Base-by-base conservation (phyloP, 768 basidiomycete species). In the Lactarius pseudohatsudake region DNA sequence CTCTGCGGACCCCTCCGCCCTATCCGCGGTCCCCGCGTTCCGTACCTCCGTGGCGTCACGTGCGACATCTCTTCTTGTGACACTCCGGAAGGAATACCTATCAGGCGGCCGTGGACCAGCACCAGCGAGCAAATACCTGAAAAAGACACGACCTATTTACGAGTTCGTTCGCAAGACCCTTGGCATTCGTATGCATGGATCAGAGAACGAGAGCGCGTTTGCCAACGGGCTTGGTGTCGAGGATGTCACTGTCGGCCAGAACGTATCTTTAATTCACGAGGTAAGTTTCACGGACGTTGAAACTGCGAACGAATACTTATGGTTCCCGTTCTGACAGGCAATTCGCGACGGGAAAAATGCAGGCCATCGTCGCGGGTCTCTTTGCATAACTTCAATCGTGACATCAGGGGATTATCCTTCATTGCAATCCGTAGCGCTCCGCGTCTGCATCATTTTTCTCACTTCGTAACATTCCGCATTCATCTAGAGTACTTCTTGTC, bases 111-210 rank as follows among this genome's bases (percentile, higher is more conserved):
- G 82, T 15, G 90, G 89, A 3, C 72, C 78, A 10, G 81, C 89
- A 7, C 92, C 92, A 0, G 92, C 93, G 2, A 85, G 86, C 67
- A 72, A 72, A 11, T 86, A 81, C 76, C 81, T 96, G 65, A 86
- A 85, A 73, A 84, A 83, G 73, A 92, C 91, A 4, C 81, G 85
- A 13, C 78, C 85, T 6, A 75, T 94, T 28, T 96, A 96, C 75
- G 86, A 90, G 74, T 95, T 86, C 68, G 84, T 96, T 6, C 81
- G 93, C 40, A 66, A 84, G 26, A 83, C 81, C 9, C 78, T 94
- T 34, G 90, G 90, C n/a, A 84, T 94, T 67, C 79, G 79, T 70
- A 94, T 92, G 90, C 86, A 92, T 69, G 92, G 92, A 18, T 79
- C 82, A 9, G 90, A 91, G 71, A 94, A 94, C 72, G 79, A 86